These are phyloP conservation scores for Flaveria linearis DNA, from an alignment of 129 eudicot genomes.

Conservation along the genomic window DNA sequence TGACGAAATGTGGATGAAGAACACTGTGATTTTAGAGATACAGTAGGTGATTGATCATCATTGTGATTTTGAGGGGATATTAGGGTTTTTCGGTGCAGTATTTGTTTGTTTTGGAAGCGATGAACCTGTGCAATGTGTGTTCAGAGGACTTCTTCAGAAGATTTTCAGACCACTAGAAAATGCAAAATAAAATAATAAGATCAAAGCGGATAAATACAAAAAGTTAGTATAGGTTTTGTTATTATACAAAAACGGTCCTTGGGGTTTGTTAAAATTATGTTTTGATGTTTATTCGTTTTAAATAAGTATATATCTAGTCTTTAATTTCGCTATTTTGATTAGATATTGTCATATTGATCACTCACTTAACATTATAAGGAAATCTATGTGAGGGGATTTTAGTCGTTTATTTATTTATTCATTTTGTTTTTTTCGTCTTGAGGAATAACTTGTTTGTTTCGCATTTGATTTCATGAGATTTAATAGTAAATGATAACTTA, in stretches of 20 bases:
- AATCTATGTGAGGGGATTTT: no score
- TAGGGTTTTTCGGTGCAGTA: neutral
- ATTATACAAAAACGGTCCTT: neutral
- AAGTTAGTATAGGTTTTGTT: no score
- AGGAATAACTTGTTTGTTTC: no score
- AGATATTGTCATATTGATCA: no score
- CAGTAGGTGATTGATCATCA: constrained; percentile 15
- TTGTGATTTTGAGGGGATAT: neutral
- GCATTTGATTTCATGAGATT: no score
- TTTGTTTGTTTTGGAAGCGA: constrained; percentile 58
- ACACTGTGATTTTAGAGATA: constrained; percentile 26
- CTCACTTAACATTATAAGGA: no score
- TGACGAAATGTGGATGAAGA: constrained; percentile 32
- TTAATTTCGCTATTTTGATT: no score
- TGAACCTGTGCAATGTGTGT: constrained; percentile 37
- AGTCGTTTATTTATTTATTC: no score
- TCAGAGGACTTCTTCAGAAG: constrained; percentile 21
- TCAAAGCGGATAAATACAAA: constrained; percentile 17
- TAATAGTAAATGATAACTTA: no score
- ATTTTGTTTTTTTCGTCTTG: no score
- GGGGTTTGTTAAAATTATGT: neutral
- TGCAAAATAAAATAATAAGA: constrained; percentile 6
- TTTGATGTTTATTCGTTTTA: no score
- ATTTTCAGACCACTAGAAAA: constrained; percentile 28
- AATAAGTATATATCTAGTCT: no score